phyloP scores from a whole-genome alignment of 2,329 filamentous ascomycete genomes.

The Stagonosporopsis vannaccii region DNA sequence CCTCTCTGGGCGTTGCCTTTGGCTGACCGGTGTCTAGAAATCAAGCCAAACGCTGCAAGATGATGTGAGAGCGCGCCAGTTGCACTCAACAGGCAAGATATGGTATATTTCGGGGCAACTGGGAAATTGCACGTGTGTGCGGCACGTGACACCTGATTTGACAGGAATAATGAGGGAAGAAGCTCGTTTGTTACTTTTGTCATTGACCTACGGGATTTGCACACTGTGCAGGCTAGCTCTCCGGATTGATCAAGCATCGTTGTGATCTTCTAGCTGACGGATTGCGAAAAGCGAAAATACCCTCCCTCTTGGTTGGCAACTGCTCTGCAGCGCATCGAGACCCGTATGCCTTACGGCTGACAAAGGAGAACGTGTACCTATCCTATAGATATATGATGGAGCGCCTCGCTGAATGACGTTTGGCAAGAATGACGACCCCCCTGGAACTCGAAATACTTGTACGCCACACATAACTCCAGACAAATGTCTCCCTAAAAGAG shows the following conservation, averaged over 20 bases:
- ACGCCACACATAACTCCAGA: neutral
- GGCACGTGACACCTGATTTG: neutral
- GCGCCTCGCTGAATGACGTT: slow-evolving; percentile 5
- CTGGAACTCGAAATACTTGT: neutral
- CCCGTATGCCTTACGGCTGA: neutral
- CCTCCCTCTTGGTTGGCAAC: neutral
- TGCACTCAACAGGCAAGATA: neutral
- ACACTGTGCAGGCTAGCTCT: neutral
- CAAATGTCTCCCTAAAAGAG: slow-evolving; percentile 1
- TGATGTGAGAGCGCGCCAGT: neutral
- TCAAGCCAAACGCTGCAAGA: neutral
- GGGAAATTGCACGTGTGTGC: neutral
- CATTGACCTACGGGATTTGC: neutral
- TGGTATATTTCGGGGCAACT: too few species aligned
- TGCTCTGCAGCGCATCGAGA: slow-evolving; percentile 12
- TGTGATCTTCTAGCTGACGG: neutral
- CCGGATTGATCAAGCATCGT: neutral
- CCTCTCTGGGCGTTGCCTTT: neutral
- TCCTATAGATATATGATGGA: neutral
- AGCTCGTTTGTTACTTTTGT: too few species aligned
- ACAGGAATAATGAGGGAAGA: too few species aligned
- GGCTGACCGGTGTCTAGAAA: slow-evolving; percentile 1
- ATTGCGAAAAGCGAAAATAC: neutral
- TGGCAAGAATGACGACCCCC: neutral
- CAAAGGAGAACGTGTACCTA: slow-evolving; percentile 3